Evolutionary conservation across 306 rosid genomes (phyloP).

Genomic region (Lathyrus sativus): DNA sequence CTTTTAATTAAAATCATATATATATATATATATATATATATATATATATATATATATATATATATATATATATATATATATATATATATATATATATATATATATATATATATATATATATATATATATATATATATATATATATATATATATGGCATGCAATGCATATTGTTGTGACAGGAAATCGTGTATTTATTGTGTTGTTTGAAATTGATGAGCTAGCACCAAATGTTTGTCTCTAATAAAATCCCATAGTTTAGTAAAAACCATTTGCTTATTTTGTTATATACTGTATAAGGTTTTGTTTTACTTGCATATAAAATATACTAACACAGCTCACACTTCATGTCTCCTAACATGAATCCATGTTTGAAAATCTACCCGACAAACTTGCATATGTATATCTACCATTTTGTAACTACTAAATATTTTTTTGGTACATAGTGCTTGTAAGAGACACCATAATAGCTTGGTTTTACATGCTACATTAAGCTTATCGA

Average conservation of each 20-base stretch:
- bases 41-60: too few relatives aligned
- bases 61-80: too few relatives aligned
- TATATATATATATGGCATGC: neutral
- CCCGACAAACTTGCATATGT: constrained; percentile 22
- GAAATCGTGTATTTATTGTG: neutral
- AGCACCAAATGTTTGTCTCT: neutral
- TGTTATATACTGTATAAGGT: neutral
- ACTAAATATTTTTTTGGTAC: neutral
- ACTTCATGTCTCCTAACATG: constrained; percentile 32
- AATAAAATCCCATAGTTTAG: neutral
- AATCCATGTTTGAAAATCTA: constrained; percentile 32
- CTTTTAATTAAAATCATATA: too few relatives aligned
- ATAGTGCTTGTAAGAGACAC: constrained; percentile 25
- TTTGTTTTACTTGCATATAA: constrained; percentile 5
- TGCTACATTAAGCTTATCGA: constrained; percentile 35
- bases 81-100: too few relatives aligned
- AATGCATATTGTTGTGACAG: neutral
- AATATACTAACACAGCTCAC: constrained; percentile 15
- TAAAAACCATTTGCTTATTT: constrained; percentile 4
- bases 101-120: neutral
- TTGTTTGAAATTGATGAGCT: neutral
- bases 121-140: too few relatives aligned
- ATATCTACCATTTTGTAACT: constrained; percentile 35
- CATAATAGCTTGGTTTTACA: neutral
- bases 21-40: too few relatives aligned